phyloP scores from a whole-genome alignment of 352 stramenopile species.

The Phytophthora sojae region DNA sequence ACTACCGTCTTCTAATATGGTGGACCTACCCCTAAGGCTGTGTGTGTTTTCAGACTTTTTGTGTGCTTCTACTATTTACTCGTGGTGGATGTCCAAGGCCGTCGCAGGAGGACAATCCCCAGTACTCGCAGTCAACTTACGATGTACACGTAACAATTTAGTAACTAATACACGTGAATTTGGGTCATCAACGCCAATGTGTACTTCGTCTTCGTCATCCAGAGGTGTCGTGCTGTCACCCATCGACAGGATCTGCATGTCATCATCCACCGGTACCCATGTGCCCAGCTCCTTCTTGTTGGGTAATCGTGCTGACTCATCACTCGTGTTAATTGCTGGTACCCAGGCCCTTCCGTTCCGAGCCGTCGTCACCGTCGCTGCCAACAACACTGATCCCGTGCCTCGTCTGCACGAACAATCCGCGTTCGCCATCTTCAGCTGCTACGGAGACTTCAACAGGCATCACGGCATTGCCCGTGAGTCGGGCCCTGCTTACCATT shows the following conservation, averaged over 20 bases:
- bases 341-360: background rate
- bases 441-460: background rate
- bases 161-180: slow-evolving; percentile 2
- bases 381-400: background rate
- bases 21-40: no score
- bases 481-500: background rate
- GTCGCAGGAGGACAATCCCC: background rate
- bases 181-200: background rate
- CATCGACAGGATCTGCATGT: background rate
- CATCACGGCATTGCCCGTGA: background rate
- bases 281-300: background rate
- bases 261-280: background rate
- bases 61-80: no score
- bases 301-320: background rate
- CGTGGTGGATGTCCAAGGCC: background rate
- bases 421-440: background rate
- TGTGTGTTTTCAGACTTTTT: no score
- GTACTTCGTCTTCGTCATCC: background rate
- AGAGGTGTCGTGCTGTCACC: background rate
- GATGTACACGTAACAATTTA: background rate
- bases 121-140: background rate
- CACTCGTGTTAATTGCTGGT: background rate
- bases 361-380: background rate
- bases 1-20: no score
- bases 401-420: background rate